phyloP scores from a whole-genome alignment of 352 stramenopile genomes.

The Aphanomyces invadans region DNA sequence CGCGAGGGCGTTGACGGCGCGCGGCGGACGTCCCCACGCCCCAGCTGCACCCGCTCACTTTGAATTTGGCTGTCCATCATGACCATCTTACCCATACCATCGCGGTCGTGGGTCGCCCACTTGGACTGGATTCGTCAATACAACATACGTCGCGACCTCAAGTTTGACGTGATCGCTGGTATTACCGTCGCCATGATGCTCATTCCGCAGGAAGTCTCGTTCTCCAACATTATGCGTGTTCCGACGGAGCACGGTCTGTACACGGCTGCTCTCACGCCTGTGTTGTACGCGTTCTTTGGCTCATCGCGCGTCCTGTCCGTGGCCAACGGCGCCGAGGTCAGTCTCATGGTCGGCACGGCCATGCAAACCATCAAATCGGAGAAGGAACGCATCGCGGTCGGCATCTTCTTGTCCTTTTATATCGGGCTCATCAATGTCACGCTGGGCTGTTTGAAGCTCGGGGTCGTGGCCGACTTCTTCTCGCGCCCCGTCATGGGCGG shows the following conservation, averaged over 20 bases:
- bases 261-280: slow-evolving; percentile 68
- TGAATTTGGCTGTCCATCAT: neutral
- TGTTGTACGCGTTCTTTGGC: slow-evolving; percentile 83
- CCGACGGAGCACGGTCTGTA: slow-evolving; percentile 87
- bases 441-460: slow-evolving; percentile 73
- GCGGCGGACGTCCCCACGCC: too few species aligned
- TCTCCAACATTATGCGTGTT: slow-evolving; percentile 82
- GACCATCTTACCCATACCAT: neutral
- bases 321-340: slow-evolving; percentile 64
- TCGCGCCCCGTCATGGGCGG: slow-evolving; percentile 84
- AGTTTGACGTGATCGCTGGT: slow-evolving; percentile 48
- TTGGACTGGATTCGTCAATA: slow-evolving; percentile 56
- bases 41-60: too few species aligned
- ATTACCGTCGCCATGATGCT: slow-evolving; percentile 80
- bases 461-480: slow-evolving; percentile 84
- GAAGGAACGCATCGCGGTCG: slow-evolving; percentile 44
- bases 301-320: slow-evolving; percentile 72
- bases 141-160: slow-evolving; percentile 41
- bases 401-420: slow-evolving; percentile 60
- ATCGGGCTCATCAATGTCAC: slow-evolving; percentile 60
- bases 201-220: slow-evolving; percentile 84
- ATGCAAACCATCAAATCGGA: slow-evolving; percentile 53
- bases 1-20: neutral
- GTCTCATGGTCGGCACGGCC: slow-evolving; percentile 45
- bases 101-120: slow-evolving; percentile 3